Evolutionary conservation across 2,329 filamentous ascomycete genomes (phyloP).

Genomic region (Salinomyces thailandicus): DNA sequence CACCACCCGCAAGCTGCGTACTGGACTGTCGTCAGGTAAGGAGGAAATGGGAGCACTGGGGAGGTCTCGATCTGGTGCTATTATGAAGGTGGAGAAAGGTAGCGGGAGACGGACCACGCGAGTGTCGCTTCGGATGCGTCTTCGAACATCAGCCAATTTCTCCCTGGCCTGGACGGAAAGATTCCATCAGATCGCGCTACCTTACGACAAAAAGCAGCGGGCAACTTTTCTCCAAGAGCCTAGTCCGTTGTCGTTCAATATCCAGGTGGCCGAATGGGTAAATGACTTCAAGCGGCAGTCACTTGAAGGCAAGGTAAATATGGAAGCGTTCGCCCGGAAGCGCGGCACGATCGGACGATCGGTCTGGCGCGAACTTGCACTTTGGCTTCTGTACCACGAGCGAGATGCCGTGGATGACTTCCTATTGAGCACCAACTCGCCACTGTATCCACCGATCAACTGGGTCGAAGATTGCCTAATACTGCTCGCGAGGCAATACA

Average conservation of each 20-base stretch:
- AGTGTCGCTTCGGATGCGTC: too few species aligned
- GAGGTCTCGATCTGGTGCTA: too few species aligned
- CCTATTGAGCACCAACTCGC: slow-evolving; percentile 30
- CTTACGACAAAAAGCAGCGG: slow-evolving; percentile 1
- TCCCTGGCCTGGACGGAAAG: slow-evolving; percentile 4
- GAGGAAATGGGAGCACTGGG: too few species aligned
- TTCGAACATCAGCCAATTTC: too few species aligned
- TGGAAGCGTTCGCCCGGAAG: slow-evolving; percentile 1
- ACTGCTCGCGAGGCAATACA: slow-evolving; percentile 22
- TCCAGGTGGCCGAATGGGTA: slow-evolving; percentile 1
- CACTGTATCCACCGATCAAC: slow-evolving; percentile 28
- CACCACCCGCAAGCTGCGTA: too few species aligned
- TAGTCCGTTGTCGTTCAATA: neutral
- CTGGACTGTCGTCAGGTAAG: too few species aligned
- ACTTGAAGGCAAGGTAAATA: neutral
- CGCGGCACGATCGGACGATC: slow-evolving; percentile 4
- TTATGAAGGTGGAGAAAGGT: too few species aligned
- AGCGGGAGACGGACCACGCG: too few species aligned
- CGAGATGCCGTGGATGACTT: slow-evolving; percentile 31
- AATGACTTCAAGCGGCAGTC: slow-evolving; percentile 1
- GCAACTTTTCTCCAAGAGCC: neutral
- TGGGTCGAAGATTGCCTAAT: slow-evolving; percentile 14
- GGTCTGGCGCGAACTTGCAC: slow-evolving; percentile 35
- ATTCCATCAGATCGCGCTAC: neutral
- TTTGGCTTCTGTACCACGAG: slow-evolving; percentile 36